phyloP scores from a whole-genome alignment of 2,329 filamentous ascomycete species.

The Phaeoacremonium minimum region DNA sequence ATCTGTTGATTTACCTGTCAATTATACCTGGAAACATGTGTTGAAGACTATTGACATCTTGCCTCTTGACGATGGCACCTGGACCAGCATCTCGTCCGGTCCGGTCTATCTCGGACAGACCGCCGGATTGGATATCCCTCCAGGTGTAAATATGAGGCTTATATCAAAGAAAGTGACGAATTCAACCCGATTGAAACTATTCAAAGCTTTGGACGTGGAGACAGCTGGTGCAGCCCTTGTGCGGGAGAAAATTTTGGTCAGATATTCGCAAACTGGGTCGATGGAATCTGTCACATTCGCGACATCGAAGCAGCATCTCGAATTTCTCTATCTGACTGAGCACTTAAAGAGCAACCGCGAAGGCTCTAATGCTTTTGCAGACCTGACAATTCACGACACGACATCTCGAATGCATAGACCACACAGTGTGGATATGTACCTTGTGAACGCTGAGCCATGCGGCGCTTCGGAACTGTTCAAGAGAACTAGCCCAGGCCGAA shows the following conservation, averaged over 20 bases:
- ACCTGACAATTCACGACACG: not conserved
- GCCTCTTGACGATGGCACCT: constrained; percentile 10
- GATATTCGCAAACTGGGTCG: constrained; percentile 3
- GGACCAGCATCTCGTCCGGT: constrained; percentile 8
- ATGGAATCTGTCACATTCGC: not conserved
- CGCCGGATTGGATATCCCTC: constrained; percentile 10
- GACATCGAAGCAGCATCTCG: constrained; percentile 9
- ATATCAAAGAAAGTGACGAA: constrained; percentile 5
- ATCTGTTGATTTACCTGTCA: not conserved
- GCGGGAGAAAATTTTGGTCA: constrained; percentile 7
- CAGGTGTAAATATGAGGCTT: constrained; percentile 7
- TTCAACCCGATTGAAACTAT: constrained; percentile 1
- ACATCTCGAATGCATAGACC: not conserved
- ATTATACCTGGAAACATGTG: not conserved
- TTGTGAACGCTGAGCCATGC: constrained; percentile 9
- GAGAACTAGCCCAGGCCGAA: not conserved
- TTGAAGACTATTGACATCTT: constrained; percentile 10
- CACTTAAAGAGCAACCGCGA: not conserved
- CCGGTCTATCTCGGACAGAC: constrained; percentile 10
- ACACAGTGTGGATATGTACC: constrained; percentile 2
- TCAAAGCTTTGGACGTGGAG: constrained; percentile 4
- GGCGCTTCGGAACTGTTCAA: constrained; percentile 11
- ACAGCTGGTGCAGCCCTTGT: not conserved
- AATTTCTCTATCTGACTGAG: constrained; percentile 14
- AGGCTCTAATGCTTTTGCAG: not conserved